These are phyloP conservation scores for Leptodontidium sp. DNA, from an alignment of 2,329 filamentous ascomycete species.

Conservation along the genomic window DNA sequence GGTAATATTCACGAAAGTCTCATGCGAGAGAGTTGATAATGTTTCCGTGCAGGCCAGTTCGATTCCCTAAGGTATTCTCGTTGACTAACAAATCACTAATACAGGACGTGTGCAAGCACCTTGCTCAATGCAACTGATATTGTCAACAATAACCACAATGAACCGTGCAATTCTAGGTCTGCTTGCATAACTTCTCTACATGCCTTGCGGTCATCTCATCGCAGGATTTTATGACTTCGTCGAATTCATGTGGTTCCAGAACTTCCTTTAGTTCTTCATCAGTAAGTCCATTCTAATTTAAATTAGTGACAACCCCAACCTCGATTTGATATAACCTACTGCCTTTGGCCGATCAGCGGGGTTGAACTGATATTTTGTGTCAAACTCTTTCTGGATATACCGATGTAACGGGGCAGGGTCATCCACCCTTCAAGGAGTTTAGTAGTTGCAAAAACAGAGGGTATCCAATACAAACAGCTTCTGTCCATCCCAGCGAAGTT, in stretches of 20 bases:
- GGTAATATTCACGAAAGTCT: neutral
- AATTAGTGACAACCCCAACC: slow-evolving; percentile 18
- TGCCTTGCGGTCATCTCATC: slow-evolving; percentile 26
- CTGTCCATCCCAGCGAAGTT: slow-evolving; percentile 26
- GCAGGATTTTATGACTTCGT: slow-evolving; percentile 22
- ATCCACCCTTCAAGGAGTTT: no score
- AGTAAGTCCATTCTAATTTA: slow-evolving; percentile 24
- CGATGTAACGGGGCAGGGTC: no score
- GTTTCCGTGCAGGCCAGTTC: slow-evolving; percentile 14
- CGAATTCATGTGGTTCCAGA: slow-evolving; percentile 19
- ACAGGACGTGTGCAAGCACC: slow-evolving; percentile 12
- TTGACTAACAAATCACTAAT: slow-evolving; percentile 14
- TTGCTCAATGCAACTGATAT: slow-evolving; percentile 22
- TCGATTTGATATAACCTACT: slow-evolving; percentile 23
- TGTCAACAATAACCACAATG: neutral
- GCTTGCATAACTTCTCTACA: slow-evolving; percentile 22
- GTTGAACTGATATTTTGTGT: no score
- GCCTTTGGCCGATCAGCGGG: slow-evolving; percentile 23
- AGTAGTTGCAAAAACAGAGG: slow-evolving; percentile 13
- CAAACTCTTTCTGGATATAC: no score
- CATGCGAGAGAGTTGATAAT: slow-evolving; percentile 1
- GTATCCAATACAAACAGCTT: slow-evolving; percentile 25
- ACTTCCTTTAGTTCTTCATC: no score
- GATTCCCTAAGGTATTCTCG: slow-evolving; percentile 14
- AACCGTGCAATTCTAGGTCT: slow-evolving; percentile 11